Evolutionary conservation across 768 basidiomycete genomes (phyloP), one percentile per base, ranked within the genome.

Genomic region (Pleurotus tuber-regium): DNA sequence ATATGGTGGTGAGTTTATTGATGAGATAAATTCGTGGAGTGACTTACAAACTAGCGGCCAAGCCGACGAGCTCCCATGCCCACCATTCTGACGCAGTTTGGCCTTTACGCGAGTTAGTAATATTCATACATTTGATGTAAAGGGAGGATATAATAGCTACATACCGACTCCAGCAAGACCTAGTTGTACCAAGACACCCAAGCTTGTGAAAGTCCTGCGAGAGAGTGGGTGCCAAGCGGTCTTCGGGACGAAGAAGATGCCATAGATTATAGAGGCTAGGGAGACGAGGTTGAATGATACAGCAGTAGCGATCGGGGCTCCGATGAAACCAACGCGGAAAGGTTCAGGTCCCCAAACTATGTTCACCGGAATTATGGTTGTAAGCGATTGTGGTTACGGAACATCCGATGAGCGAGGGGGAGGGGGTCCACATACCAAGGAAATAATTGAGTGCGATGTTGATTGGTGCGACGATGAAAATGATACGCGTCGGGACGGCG

Each of bases 11-110:
- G 29, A 29, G 33, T 41, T 16, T 19, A 53, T 16, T 11, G 8
- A 53, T 26, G 5, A 41, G n/a, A 24, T 24, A 36, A 41, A 10
- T 11, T 4, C 33, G 25, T 25, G 16, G 14, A 46, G 25, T n/a
- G 16, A 64, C 74, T 54, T 56, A 77, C 71, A 77, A 58, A 54
- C 75, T 76, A 3, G 80, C 80, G 4, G 74, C 77, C 1, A 82
- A 70, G 19, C 84, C 86, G 26, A 89, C 68, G 4, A 92, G 77
- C 68, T 97, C 94, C 96, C 96, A 96, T 31, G 88, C 86, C 93
- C 95, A 98, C 96, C 95, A 98, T 66, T 97, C 95, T 4, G 83
- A 84, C 1, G 89, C 90, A 4, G 82, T 87, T 66, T 92, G 92
- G 0, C 83, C 83, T 76, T 54, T 38, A 51, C 10, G 5, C 30